A percentile compares a stretch with the other conserved stretches of the same genome.
Evolutionary conservation across 371 early-diverging fungal genomes (phyloP).

Genomic region (Dichotomocladium elegans): DNA sequence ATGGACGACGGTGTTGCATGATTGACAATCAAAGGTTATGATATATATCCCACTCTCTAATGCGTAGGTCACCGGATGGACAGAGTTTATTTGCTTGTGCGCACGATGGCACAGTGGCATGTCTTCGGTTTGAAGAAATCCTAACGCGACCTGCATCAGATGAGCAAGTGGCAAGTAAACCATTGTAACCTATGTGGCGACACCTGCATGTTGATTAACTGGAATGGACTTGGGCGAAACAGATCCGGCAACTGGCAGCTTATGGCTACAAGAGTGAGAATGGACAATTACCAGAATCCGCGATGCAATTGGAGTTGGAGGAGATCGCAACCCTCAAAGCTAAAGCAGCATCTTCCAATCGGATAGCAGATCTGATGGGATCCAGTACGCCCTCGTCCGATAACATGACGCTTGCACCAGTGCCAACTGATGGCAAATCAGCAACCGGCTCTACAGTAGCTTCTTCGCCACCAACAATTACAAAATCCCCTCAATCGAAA

Average conservation of each 20-base stretch:
- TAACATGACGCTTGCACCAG: neutral
- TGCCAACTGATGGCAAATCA: neutral
- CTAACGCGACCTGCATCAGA: conserved; percentile 60
- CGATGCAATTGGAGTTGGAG: conserved; percentile 66
- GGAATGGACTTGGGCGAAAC: no score
- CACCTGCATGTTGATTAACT: no score
- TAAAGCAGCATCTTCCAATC: conserved; percentile 24
- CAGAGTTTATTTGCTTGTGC: conserved; percentile 79
- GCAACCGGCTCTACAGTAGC: neutral
- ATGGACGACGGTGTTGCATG: neutral
- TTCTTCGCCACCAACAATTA: neutral
- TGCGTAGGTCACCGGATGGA: conserved; percentile 71
- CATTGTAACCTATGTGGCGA: no score
- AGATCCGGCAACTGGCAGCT: conserved; percentile 60
- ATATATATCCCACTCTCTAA: neutral
- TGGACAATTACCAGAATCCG: conserved; percentile 57
- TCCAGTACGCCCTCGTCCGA: conserved; percentile 7
- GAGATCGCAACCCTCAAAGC: conserved; percentile 48
- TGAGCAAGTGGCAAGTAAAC: conserved; percentile 52
- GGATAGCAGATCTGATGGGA: conserved; percentile 48
- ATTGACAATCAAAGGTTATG: neutral
- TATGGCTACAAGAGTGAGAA: conserved; percentile 69
- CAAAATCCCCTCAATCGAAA: neutral
- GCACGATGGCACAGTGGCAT: conserved; percentile 88
- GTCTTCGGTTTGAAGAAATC: conserved; percentile 68